Percentiles rank a stretch among this genome's conserved stretches.
phyloP scores from a whole-genome alignment of 768 basidiomycete genomes.

The Panaeolus papilionaceus region DNA sequence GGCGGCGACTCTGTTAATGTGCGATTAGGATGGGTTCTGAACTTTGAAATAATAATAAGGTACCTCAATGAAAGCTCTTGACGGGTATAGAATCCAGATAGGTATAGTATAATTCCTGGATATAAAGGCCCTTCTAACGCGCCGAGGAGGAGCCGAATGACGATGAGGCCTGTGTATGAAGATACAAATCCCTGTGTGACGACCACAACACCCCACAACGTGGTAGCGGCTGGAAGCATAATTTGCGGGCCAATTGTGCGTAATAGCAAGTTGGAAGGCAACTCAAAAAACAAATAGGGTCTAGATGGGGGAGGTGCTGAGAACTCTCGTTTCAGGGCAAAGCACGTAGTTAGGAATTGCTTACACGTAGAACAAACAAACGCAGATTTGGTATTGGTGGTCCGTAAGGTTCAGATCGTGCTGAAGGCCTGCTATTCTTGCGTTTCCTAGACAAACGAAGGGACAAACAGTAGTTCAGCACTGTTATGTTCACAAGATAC shows the following conservation, averaged over 20 bases:
- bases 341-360: constrained; percentile 6
- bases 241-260: constrained; percentile 50
- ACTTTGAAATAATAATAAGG: neutral
- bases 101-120: constrained; percentile 47
- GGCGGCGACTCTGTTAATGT: constrained; percentile 39
- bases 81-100: constrained; percentile 40
- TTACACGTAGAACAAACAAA: constrained; percentile 40
- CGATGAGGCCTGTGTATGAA: constrained; percentile 54
- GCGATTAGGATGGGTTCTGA: neutral
- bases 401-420: constrained; percentile 45
- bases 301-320: constrained; percentile 21
- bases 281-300: constrained; percentile 52
- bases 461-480: neutral
- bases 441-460: constrained; percentile 40
- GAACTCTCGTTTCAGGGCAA: neutral
- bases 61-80: constrained; percentile 40
- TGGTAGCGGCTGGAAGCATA: constrained; percentile 54
- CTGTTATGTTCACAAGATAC: neutral
- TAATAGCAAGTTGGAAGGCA: constrained; percentile 54
- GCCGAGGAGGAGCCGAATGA: constrained; percentile 58
- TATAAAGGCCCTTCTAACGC: constrained; percentile 55
- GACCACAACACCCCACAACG: constrained; percentile 55
- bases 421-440: constrained; percentile 56
- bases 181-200: constrained; percentile 56
- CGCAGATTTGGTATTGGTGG: constrained; percentile 43